phyloP scores from a whole-genome alignment of 1,284 basidiomycete genomes.

The Singerocomus inundabilis region DNA sequence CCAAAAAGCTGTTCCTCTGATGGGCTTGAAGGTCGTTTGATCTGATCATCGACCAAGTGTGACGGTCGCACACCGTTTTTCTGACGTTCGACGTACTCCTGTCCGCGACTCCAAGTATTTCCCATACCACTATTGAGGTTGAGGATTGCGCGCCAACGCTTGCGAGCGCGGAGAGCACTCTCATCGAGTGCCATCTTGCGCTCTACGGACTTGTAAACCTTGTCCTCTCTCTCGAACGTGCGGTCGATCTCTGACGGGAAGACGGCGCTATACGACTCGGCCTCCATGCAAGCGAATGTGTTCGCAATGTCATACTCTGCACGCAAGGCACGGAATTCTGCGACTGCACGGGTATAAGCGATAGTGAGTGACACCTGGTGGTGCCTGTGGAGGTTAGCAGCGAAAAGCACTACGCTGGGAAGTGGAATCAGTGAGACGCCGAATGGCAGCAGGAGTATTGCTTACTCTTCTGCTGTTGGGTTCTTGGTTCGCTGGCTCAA shows the following conservation, averaged over 20 bases:
- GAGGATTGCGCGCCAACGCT: slow-evolving; percentile 72
- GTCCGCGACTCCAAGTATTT: slow-evolving; percentile 62
- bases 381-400: slow-evolving; percentile 72
- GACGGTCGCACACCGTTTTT: slow-evolving; percentile 64
- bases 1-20: slow-evolving; percentile 23
- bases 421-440: slow-evolving; percentile 11
- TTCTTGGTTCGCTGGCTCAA: slow-evolving; percentile 80
- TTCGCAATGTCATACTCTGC: slow-evolving; percentile 82
- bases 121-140: slow-evolving; percentile 42
- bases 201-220: slow-evolving; percentile 58
- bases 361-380: slow-evolving; percentile 69
- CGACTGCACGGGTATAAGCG: slow-evolving; percentile 80
- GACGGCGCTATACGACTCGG: slow-evolving; percentile 71
- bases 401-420: slow-evolving; percentile 76
- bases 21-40: slow-evolving; percentile 6
- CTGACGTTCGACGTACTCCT: slow-evolving; percentile 69
- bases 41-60: slow-evolving; percentile 39
- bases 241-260: slow-evolving; percentile 66
- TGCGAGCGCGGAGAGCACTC: slow-evolving; percentile 60
- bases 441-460: slow-evolving; percentile 15
- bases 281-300: slow-evolving; percentile 78
- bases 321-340: slow-evolving; percentile 84
- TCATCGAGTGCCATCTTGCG: slow-evolving; percentile 55
- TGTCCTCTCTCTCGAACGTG: slow-evolving; percentile 61
- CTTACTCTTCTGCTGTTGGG: slow-evolving; percentile 89